phyloP scores from a whole-genome alignment of 345 rosid genomes.

The Salix brachista region DNA sequence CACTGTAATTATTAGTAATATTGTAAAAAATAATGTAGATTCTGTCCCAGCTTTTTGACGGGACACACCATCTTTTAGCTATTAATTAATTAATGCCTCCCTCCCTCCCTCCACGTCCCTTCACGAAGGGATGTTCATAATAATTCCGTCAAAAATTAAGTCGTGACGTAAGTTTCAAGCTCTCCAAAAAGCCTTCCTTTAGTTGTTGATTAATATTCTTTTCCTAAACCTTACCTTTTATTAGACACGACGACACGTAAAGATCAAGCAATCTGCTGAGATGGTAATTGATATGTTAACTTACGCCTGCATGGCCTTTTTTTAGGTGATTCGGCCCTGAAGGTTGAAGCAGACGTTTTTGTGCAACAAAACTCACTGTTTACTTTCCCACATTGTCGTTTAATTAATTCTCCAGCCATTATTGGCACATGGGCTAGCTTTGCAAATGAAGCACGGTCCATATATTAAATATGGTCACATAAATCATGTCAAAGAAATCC shows the following conservation, averaged over 20 bases:
- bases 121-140: background rate
- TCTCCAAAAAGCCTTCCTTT: background rate
- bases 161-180: conserved; percentile 14
- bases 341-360: background rate
- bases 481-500: background rate
- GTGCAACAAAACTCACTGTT: background rate
- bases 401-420: conserved; percentile 3
- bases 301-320: conserved; percentile 7
- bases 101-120: background rate
- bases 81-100: background rate
- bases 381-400: background rate
- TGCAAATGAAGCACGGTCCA: background rate
- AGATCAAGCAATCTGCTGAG: background rate
- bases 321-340: background rate
- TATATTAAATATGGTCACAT: background rate
- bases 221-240: background rate
- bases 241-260: background rate
- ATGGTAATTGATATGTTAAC: background rate
- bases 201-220: background rate
- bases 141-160: conserved; percentile 25
- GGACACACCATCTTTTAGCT: background rate
- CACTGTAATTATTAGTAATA: background rate
- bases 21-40: background rate
- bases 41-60: background rate
- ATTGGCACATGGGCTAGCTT: conserved; percentile 7